Conservation (phyloP, 257 asterid species). For the Scutellaria barbata region DNA sequence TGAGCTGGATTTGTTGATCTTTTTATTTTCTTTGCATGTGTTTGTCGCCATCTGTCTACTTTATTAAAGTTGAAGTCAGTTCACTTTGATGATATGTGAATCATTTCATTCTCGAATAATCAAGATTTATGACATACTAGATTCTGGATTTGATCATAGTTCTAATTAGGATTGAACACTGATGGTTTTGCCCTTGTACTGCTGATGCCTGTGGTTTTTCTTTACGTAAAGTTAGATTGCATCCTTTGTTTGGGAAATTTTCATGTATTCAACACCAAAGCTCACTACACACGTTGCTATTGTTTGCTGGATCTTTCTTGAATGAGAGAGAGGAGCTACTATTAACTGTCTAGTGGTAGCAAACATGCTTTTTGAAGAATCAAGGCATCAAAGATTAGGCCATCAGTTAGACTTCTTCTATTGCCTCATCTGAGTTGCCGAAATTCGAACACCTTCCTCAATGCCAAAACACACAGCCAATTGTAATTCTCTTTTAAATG, state of each 20-base stretch:
- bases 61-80: background rate
- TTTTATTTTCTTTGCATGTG: background rate
- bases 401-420: slow-evolving; percentile 1
- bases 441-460: slow-evolving; percentile 2
- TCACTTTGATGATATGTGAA: slow-evolving; percentile 24
- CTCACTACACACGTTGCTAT: too few relatives aligned
- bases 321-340: background rate
- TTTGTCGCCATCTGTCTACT: background rate
- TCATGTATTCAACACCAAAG: too few relatives aligned
- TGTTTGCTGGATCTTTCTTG: background rate
- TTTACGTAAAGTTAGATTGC: background rate
- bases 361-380: background rate
- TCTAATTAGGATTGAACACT: background rate
- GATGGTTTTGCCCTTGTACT: slow-evolving; percentile 8
- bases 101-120: background rate
- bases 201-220: slow-evolving; percentile 1
- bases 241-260: background rate
- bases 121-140: background rate
- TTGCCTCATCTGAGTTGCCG: slow-evolving; percentile 8
- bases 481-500: background rate
- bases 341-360: background rate
- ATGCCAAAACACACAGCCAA: background rate
- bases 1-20: slow-evolving; percentile 35
- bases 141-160: background rate
- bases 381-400: slow-evolving; percentile 6